Evolutionary conservation across 148 eudicot species (phyloP), one percentile per base, ranked within the genome.

Genomic region (Fallopia convolvulus): DNA sequence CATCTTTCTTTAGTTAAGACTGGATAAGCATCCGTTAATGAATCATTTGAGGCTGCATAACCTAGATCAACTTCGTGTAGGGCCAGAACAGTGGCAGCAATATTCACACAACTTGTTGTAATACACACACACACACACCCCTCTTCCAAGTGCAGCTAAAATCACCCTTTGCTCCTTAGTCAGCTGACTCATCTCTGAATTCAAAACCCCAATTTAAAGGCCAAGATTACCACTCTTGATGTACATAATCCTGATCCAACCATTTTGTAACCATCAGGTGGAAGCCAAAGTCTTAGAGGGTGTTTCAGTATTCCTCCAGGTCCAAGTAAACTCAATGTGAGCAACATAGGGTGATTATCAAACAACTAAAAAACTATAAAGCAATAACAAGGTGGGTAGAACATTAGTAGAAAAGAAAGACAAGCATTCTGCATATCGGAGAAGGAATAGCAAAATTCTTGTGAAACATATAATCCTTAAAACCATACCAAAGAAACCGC

Each of bases 401-500:
- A 17, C 12, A 5, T 15, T 33, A 33, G 21, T 39, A 36, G 12
- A n/a, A 39, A 15, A 23, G 20, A 68, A 36, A 21, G 18, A 68
- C 44, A 68, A 68, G 14, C 72, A 68, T 36, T 68, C 46, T 65
- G 33, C 41, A 14, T 65, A 65, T 65, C 41, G 15, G 41, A 15
- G n/a, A 36, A 68, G 46, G 46, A 33, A 68, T 33, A 66, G 15
- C 72, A 36, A 0, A 32, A 66, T 13, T 9, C 15, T 17, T 15
- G 46, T 68, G 11, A 18, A 68, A 36, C 21, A 68, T 68, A 33
- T 33, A 14, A 33, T 68, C 44, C 72, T 68, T 44, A 65, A 60
- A 77, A 80, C 53, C 88, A 82, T 88, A 95, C 99, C 88, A 91
- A 79, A 70, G 87, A 79, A 63, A 82, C 88, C 33, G 63, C 97